Base-by-base conservation (phyloP, 2,329 filamentous ascomycete species). In the Aspergillus hortae region DNA sequence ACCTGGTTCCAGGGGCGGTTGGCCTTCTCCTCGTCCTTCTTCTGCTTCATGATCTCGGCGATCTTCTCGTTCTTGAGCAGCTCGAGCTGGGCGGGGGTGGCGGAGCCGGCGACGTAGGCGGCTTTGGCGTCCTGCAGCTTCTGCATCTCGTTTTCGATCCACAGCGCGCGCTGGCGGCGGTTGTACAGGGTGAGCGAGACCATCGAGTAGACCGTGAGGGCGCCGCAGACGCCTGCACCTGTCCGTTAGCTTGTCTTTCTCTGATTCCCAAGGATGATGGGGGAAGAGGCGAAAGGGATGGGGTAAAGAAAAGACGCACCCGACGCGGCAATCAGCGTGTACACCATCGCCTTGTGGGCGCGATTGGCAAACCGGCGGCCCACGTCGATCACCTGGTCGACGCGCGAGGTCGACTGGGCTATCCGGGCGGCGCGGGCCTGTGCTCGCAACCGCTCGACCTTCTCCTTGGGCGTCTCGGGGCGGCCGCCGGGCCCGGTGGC, bases 181-280 rank as follows among this genome's bases (percentile, higher is more conserved):
- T 88, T 88, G 72, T 87, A 84, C 54, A 86, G 70, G 52, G 87
- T 77, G 76, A 88, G 81, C 62, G 86, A 85, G 54, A 81, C 78
- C 57, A 86, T 77, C 9, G 85, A 84, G 66, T 86, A 86, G 36
- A 82, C 77, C 35, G 83, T 84, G 42, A 87, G 78, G 40, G 80
- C 79, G 60, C 77, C 81, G 47, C 80, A 77, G 55, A 86, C 73
- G 53, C 84, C 84, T 81, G 53, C n/a, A 19, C 17, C 17, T 19
- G 17, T 47, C 12, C 11, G 38, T 42, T 42, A 42, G 38, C 15
- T 36, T 36, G 21, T n/a, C n/a, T n/a, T n/a, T n/a, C n/a, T n/a
- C n/a, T n/a, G n/a, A n/a, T n/a, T n/a, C n/a, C n/a, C n/a, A n/a
- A n/a, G n/a, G n/a, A n/a, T n/a, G n/a, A n/a, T 4, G 10, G n/a